phyloP scores from a whole-genome alignment of 805 yeast genomes.

The Yarrowia sp. region DNA sequence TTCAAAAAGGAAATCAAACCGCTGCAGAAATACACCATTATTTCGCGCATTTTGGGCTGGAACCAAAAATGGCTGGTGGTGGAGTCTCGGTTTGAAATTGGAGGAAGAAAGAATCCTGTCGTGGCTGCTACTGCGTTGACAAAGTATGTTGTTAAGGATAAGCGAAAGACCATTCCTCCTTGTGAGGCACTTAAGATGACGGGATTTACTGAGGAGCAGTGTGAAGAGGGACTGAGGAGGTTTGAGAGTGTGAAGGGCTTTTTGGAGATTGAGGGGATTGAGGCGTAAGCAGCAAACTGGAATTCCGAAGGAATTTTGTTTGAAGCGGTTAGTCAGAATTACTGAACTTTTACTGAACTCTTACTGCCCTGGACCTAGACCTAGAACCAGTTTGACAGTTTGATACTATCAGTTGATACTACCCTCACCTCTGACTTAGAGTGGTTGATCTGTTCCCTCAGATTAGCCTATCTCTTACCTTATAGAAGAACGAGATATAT shows the following conservation, averaged over 20 bases:
- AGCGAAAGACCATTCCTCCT: slow-evolving; percentile 72
- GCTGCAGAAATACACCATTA: slow-evolving; percentile 54
- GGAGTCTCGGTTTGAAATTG: slow-evolving; percentile 55
- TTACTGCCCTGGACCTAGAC: no score
- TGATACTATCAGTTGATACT: no score
- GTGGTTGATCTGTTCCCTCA: no score
- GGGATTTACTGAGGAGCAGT: slow-evolving; percentile 53
- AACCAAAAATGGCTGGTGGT: slow-evolving; percentile 83
- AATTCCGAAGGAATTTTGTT: neutral
- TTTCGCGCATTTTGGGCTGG: slow-evolving; percentile 70
- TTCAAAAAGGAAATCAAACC: slow-evolving; percentile 74
- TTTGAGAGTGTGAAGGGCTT: slow-evolving; percentile 28
- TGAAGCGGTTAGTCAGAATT: neutral
- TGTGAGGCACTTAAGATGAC: slow-evolving; percentile 52
- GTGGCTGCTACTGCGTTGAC: slow-evolving; percentile 62
- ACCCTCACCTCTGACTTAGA: no score
- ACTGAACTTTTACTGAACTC: neutral
- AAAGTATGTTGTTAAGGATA: slow-evolving; percentile 76
- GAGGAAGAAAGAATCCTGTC: slow-evolving; percentile 36
- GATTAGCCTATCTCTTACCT: no score
- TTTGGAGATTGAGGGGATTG: neutral
- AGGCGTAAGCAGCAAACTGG: neutral
- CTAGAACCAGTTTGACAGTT: no score
- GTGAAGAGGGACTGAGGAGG: slow-evolving; percentile 32
- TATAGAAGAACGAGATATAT: no score